Conservation (phyloP, 2,329 filamentous ascomycete genomes). For the Clarireedia sp. region DNA sequence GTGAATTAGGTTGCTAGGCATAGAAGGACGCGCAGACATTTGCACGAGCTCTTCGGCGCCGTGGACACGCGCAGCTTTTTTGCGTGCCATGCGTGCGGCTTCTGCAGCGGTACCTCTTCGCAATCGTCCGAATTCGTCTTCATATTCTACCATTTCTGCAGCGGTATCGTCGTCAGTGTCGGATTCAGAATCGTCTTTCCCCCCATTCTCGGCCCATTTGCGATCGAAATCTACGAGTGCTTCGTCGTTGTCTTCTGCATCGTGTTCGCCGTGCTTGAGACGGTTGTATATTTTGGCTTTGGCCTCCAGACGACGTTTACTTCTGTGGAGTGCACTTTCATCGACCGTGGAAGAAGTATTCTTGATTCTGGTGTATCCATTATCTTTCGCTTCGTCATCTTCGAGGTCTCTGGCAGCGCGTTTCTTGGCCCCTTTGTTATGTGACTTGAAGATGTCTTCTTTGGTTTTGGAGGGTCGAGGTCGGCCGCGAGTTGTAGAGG, state of each 20-base stretch:
- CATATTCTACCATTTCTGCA: slow-evolving; percentile 68
- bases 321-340: slow-evolving; percentile 48
- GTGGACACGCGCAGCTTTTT: slow-evolving; percentile 42
- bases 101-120: slow-evolving; percentile 65
- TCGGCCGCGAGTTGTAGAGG: slow-evolving; percentile 39
- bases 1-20: slow-evolving; percentile 67
- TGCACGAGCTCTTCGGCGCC: slow-evolving; percentile 55
- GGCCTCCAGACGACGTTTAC: slow-evolving; percentile 76
- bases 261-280: slow-evolving; percentile 82
- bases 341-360: slow-evolving; percentile 37
- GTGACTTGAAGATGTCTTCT: slow-evolving; percentile 59
- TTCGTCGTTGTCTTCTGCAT: slow-evolving; percentile 43
- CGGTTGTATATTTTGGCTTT: slow-evolving; percentile 84
- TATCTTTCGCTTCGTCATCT: slow-evolving; percentile 40
- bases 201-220: slow-evolving; percentile 72
- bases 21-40: slow-evolving; percentile 59
- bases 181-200: slow-evolving; percentile 4
- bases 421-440: slow-evolving; percentile 55
- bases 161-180: slow-evolving; percentile 46
- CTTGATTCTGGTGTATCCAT: slow-evolving; percentile 53
- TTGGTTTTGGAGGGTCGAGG: slow-evolving; percentile 49
- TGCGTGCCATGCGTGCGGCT: slow-evolving; percentile 53
- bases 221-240: slow-evolving; percentile 86
- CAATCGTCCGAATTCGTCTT: slow-evolving; percentile 87
- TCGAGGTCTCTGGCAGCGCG: slow-evolving; percentile 52